Base-by-base conservation (phyloP, 208 protist species). In the Acanthamoeba culbertsoni region DNA sequence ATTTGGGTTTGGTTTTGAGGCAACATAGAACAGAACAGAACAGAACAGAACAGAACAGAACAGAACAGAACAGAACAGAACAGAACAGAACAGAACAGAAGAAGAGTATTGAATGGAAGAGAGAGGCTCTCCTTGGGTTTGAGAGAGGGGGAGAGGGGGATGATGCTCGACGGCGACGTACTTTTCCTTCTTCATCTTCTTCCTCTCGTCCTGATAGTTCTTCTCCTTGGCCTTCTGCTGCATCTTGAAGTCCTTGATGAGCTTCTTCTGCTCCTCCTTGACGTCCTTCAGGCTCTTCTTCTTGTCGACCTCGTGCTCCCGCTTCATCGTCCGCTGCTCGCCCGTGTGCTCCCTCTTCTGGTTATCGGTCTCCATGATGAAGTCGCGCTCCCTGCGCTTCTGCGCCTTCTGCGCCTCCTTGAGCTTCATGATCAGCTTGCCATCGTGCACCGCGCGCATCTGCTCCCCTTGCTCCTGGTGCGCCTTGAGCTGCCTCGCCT, bases 211-310 rank as follows among this genome's bases (percentile, higher is more conserved):
- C 2, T 37, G 51, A 33, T 71, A 90, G 82, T 35, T 68, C 82
- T 42, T 51, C 48, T 90, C 82, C 55, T 68, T 90, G 57, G 23
- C 16, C 57, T 90, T 90, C 31, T 53, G 45, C 51, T 90, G 51
- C 20, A 3, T 28, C 51, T 90, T 90, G 37, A 90, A 90, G 7
- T 90, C 82, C 82, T 90, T 90, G 48, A 26, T 62, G 57, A 68
- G 55, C 82, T 65, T 90, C 82, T 90, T 90, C 57, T 90, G 82
- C 40, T 90, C 82, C 40, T 90, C 82, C 55, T 90, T 90, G 82
- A 90, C 35, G 48, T 90, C 82, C 51, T n/a, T 63, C 18, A 46
- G 48, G 57, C 26, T 68, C 43, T 90, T 62, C 82, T 68, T 59
- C 82, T 68, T 63, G n/a, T 90, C 82, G 82, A 35, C 45, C 28